A percentile compares a stretch with the other conserved stretches of the same genome.
These are phyloP conservation scores for Sparassis latifolia DNA, from an alignment of 1,284 basidiomycete species.

Conservation along the genomic window DNA sequence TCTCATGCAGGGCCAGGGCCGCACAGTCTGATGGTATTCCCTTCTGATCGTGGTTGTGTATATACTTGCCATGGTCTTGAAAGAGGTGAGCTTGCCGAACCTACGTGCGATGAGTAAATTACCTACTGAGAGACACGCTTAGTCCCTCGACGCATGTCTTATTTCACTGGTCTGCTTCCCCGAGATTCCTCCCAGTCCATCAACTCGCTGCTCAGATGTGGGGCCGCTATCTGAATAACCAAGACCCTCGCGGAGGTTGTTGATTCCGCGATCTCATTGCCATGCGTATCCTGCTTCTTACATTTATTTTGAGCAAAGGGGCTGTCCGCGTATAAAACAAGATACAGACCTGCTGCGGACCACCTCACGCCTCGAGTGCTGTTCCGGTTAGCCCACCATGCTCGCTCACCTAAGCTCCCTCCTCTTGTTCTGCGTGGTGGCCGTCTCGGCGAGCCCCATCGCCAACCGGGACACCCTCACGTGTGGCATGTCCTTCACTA, in stretches of 20 bases:
- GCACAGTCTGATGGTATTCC: too few species aligned
- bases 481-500: conserved; percentile 18
- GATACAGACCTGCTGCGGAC: background rate
- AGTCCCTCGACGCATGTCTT: too few species aligned
- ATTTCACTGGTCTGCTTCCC: too few species aligned
- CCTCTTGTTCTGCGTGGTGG: conserved; percentile 12
- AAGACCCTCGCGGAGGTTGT: too few species aligned
- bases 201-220: too few species aligned
- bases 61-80: too few species aligned
- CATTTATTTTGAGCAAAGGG: background rate
- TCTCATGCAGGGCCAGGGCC: too few species aligned
- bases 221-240: background rate
- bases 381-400: conserved; percentile 9
- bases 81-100: too few species aligned
- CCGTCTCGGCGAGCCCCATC: conserved; percentile 16
- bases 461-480: conserved; percentile 17
- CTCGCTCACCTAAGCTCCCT: conserved; percentile 14
- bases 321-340: background rate
- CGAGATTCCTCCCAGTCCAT: too few species aligned
- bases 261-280: background rate
- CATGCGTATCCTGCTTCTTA: background rate
- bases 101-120: too few species aligned
- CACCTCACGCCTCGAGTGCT: background rate
- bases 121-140: too few species aligned
- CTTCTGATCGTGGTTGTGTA: too few species aligned